A percentile compares a stretch with the other conserved stretches of the same genome.
These are phyloP conservation scores for Lathyrus sativus DNA, from an alignment of 306 rosid genomes.

Conservation along the genomic window DNA sequence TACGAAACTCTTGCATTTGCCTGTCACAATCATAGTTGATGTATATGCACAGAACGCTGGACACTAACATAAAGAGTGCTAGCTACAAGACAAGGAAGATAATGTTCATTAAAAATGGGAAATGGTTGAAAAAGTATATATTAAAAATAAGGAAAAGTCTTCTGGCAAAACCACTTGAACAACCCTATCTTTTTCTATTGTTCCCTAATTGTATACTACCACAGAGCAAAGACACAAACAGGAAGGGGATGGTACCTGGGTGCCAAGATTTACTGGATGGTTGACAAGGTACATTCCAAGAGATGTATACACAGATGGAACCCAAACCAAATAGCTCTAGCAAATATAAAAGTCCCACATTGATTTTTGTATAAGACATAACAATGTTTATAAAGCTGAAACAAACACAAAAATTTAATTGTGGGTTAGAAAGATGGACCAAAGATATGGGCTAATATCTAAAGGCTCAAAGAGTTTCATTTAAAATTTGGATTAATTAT, in stretches of 20 bases:
- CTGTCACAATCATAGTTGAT: slow-evolving; percentile 96
- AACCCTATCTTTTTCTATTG: slow-evolving; percentile 16
- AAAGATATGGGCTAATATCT: too few relatives aligned
- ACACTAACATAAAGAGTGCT: slow-evolving; percentile 71
- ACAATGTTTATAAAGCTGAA: too few relatives aligned
- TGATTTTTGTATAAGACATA: too few relatives aligned
- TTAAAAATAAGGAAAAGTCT: not conserved
- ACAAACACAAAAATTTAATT: too few relatives aligned
- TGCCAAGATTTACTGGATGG: slow-evolving; percentile 86
- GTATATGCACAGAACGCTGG: slow-evolving; percentile 92
- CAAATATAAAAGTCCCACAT: slow-evolving; percentile 98
- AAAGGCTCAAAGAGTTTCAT: too few relatives aligned
- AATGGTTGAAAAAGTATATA: slow-evolving; percentile 15
- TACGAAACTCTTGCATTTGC: slow-evolving; percentile 96
- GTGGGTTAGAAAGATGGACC: too few relatives aligned
- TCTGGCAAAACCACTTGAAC: slow-evolving; percentile 26
- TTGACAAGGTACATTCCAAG: slow-evolving; percentile 99
- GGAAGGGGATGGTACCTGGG: slow-evolving; percentile 57
- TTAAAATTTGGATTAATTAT: too few relatives aligned
- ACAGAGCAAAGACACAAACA: slow-evolving; percentile 25
- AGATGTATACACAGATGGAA: slow-evolving; percentile 93
- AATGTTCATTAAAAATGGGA: slow-evolving; percentile 33
- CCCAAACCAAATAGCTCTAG: slow-evolving; percentile 99
- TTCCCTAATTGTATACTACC: slow-evolving; percentile 1
- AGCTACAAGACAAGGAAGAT: slow-evolving; percentile 56